Percentiles rank a stretch among this genome's conserved stretches.
These are phyloP conservation scores for Apiospora pterosperma DNA, from an alignment of 2,329 filamentous ascomycete genomes.

Conservation along the genomic window DNA sequence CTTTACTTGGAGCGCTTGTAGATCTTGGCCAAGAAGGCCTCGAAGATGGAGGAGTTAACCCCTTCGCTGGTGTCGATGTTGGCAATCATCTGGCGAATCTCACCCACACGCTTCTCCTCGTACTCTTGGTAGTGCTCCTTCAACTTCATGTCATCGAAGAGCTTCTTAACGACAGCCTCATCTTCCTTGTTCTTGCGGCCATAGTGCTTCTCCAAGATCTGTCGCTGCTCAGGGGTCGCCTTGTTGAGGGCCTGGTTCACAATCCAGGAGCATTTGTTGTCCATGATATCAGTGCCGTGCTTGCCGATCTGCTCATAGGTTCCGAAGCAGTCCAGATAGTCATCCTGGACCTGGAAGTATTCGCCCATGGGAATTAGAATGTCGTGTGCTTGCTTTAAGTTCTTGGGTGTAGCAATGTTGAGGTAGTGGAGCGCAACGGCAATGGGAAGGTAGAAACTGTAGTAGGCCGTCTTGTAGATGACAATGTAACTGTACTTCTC, in stretches of 20 bases:
- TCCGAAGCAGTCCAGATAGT: conserved; percentile 98
- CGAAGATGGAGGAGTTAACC: conserved; percentile 86
- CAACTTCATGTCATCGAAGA: conserved; percentile 83
- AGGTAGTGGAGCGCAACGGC: conserved; percentile 85
- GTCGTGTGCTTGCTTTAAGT: conserved; percentile 83
- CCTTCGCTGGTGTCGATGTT: conserved; percentile 82
- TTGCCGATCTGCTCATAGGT: conserved; percentile 92
- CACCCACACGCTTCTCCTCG: conserved; percentile 81
- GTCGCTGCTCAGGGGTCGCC: conserved; percentile 79
- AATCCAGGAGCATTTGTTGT: conserved; percentile 99
- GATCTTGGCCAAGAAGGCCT: conserved; percentile 90
- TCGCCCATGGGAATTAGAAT: conserved; percentile 97
- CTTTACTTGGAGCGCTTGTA: conserved; percentile 66
- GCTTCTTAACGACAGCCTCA: conserved; percentile 82
- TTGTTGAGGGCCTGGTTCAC: conserved; percentile 88
- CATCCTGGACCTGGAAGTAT: conserved; percentile 99
- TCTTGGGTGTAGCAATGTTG: conserved; percentile 79
- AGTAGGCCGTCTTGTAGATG: conserved; percentile 99
- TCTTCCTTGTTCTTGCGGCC: conserved; percentile 82
- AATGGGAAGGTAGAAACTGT: conserved; percentile 97
- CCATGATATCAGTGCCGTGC: conserved; percentile 97
- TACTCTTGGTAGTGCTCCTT: conserved; percentile 82
- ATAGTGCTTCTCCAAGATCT: conserved; percentile 88
- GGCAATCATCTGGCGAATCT: conserved; percentile 72
- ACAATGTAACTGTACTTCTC: conserved; percentile 98